Evolutionary conservation across 306 rosid species (phyloP), one percentile per base, ranked within the genome.

Genomic region (Gleditsia sinensis): DNA sequence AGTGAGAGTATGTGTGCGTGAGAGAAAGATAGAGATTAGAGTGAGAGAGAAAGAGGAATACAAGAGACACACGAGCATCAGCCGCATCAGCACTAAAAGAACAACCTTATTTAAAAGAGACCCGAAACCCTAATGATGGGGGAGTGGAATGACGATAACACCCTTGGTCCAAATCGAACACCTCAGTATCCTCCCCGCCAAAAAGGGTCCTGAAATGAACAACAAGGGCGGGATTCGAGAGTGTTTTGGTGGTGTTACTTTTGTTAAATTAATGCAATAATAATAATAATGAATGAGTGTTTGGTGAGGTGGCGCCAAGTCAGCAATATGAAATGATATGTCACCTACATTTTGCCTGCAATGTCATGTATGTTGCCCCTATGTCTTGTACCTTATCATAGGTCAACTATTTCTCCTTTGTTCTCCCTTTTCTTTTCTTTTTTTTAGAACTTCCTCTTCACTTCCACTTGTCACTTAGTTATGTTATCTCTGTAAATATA

Each of bases 111-210:
- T 91, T 86, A 86, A 80, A 75, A 20, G 84, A 43, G 69, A 84
- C 72, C 12, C 57, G 79, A 84, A 94, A 91, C 98, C 98, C 98
- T 94, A 94, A 91, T 81, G 36, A 71, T 2, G 60, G 30, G 12
- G 0, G 3, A 0, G 0, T 8, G 27, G 45, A 91, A 85, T 76
- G 80, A 81, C 98, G 1, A 0, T 16, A 50, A 1, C 83, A 28
- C 86, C 98, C 96, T 34, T 77, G 0, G 3, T 19, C 21, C 11
- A 17, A 45, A 33, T 56, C 49, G 78, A 28, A n/a, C 59, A 10
- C 10, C 4, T 7, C 7, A 12, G 23, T 6, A 9, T 34, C 83
- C 66, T 83, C 78, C 87, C 92, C 90, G 94, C 96, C 88, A 88
- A 87, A 81, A 62, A n/a, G 40, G 25, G 0, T 20, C 50, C 71